phyloP scores from a whole-genome alignment of 352 stramenopile genomes.

The Pythium myriotylum region DNA sequence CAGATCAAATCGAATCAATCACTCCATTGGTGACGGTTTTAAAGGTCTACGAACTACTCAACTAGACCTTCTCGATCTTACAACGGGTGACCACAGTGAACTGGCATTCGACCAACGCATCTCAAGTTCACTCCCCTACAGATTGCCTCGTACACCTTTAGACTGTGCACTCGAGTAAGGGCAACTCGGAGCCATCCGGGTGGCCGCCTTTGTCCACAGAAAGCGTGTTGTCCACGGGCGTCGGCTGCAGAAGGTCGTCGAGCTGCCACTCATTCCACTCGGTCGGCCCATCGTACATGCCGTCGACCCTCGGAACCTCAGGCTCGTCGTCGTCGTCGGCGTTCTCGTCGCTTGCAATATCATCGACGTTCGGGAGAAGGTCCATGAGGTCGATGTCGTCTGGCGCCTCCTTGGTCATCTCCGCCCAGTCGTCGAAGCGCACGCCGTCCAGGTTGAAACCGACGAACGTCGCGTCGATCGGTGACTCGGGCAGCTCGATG shows the following conservation, averaged over 20 bases:
- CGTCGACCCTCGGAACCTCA: conserved; percentile 12
- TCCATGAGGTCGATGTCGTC: conserved; percentile 16
- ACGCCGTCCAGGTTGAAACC: conserved; percentile 15
- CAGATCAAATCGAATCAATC: no score
- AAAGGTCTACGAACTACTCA: no score
- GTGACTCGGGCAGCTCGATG: conserved; percentile 33
- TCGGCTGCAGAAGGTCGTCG: conserved; percentile 25
- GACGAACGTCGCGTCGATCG: conserved; percentile 12
- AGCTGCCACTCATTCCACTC: conserved; percentile 31
- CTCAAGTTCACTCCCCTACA: no score
- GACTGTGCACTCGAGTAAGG: conserved; percentile 21
- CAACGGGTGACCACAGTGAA: no score
- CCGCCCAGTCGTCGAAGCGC: conserved; percentile 14
- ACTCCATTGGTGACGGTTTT: no score
- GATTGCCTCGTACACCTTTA: not conserved
- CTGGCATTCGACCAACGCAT: no score
- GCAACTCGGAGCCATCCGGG: conserved; percentile 26
- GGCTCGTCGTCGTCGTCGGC: conserved; percentile 12
- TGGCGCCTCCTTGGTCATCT: conserved; percentile 6
- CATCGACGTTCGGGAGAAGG: conserved; percentile 10
- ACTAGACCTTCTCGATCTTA: no score
- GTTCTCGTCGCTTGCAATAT: not conserved
- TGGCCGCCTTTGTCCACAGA: conserved; percentile 15
- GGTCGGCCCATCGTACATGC: conserved; percentile 12
- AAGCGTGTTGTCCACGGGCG: conserved; percentile 13